Base-by-base conservation (phyloP, 2,329 filamentous ascomycete species). In the Ilyonectria robusta region DNA sequence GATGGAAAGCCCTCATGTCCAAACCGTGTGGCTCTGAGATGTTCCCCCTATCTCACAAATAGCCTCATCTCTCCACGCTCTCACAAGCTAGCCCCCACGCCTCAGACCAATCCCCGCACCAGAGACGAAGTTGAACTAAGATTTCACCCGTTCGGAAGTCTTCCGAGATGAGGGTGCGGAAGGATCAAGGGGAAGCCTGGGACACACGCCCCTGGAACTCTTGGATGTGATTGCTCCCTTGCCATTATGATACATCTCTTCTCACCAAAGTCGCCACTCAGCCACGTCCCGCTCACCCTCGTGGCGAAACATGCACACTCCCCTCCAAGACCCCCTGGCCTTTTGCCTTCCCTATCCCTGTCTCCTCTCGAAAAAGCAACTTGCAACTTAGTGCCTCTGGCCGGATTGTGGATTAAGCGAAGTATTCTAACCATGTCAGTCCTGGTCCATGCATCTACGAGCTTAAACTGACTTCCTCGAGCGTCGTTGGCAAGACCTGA, bases 241-340 rank as follows among this genome's bases (percentile, higher is more conserved):
- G 29, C 19, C 10, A 35, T 53, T 53, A 11, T 53, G 50, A 53
- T 35, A 53, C 50, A 35, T 53, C 31, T 53, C 48, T 9, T 51
- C 29, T 33, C 48, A 17, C 47, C 17, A 33, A 5, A 17, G 4
- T 51, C 48, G 47, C 47, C 48, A 53, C 48, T 31, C 10, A 19
- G 31, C 29, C 48, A 53, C 48, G 23, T 10, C 35, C 29, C 48
- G n/a, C 8, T 3, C 13, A 17, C n/a, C 50, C 29, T 35, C 50
- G 31, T 17, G n/a, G 50, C 31, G 17, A 15, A 19, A n/a, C 9
- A 33, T 51, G n/a, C 21, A 50, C 26, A 31, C 31, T 8, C 50
- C 29, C 50, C 31, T 2, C 50, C 17, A 31, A 13, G 17, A 8
- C 29, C 48, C 48, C 9, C 26, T 26, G 5, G 26, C 26, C 26